Evolutionary conservation across 2,329 filamentous ascomycete genomes (phyloP).

Genomic region (Venturia oleaginea): DNA sequence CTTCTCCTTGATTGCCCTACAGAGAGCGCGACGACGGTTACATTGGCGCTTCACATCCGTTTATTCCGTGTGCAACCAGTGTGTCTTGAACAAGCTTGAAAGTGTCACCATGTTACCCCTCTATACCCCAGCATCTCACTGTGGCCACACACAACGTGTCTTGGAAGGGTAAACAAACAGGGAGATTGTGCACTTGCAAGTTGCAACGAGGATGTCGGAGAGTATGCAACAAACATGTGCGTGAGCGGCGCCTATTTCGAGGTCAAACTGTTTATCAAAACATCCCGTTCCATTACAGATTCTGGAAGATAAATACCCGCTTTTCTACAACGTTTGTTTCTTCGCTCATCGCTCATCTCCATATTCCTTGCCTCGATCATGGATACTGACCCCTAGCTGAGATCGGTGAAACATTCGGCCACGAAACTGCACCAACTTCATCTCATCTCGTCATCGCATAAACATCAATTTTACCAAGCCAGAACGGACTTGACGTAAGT

Average conservation of each 20-base stretch:
- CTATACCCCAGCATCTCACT: neutral
- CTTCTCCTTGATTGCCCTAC: too few species aligned
- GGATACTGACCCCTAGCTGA: neutral
- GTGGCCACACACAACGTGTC: conserved; percentile 2
- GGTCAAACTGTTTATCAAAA: neutral
- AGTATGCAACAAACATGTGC: neutral
- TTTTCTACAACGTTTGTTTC: neutral
- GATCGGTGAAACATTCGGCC: neutral
- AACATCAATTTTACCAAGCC: neutral
- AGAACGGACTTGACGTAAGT: neutral
- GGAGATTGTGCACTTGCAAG: neutral
- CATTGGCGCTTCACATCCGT: neutral
- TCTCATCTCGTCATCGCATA: neutral
- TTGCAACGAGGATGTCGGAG: neutral
- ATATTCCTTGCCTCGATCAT: neutral
- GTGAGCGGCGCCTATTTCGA: neutral
- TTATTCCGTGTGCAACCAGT: neutral
- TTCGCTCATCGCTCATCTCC: neutral
- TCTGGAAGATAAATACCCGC: neutral
- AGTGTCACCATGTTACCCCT: neutral
- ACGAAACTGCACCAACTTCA: neutral
- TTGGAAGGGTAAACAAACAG: neutral
- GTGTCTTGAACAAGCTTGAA: neutral
- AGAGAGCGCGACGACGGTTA: neutral
- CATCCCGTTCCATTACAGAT: neutral